phyloP scores from a whole-genome alignment of 2,329 filamentous ascomycete species.

The Hansfordia pulvinata region DNA sequence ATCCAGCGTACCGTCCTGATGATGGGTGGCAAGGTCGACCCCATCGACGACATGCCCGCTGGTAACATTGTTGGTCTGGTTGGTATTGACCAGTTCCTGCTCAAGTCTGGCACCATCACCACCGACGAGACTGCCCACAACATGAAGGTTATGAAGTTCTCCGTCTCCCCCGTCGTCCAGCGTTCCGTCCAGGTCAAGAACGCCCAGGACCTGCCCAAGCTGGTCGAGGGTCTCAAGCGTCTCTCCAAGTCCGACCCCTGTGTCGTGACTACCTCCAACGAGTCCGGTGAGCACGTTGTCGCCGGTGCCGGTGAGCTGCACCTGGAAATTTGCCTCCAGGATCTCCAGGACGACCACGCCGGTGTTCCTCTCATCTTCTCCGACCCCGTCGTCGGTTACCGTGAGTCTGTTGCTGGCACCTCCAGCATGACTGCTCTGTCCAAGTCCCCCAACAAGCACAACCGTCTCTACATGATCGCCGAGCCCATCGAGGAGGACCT shows the following conservation, averaged over 20 bases:
- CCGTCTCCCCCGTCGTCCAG: slow-evolving; percentile 77
- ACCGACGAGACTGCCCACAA: slow-evolving; percentile 70
- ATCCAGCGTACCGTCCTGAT: slow-evolving; percentile 99
- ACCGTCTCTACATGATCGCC: slow-evolving; percentile 95
- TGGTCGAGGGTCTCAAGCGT: slow-evolving; percentile 99
- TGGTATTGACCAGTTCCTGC: slow-evolving; percentile 99
- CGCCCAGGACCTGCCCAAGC: slow-evolving; percentile 97
- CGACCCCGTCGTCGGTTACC: slow-evolving; percentile 96
- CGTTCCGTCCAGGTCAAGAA: slow-evolving; percentile 99
- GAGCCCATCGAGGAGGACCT: slow-evolving; percentile 89
- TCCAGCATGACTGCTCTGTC: slow-evolving; percentile 95
- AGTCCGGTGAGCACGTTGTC: slow-evolving; percentile 97
- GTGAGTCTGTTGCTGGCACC: slow-evolving; percentile 77
- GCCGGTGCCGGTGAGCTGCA: slow-evolving; percentile 99
- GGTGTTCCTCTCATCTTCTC: slow-evolving; percentile 96
- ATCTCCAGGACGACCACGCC: slow-evolving; percentile 98
- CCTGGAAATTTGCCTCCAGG: slow-evolving; percentile 99
- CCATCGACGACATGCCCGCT: slow-evolving; percentile 96
- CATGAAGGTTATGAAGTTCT: slow-evolving; percentile 2
- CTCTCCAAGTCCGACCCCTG: slow-evolving; percentile 99
- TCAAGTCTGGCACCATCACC: slow-evolving; percentile 99
- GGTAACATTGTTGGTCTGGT: slow-evolving; percentile 99
- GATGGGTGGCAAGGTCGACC: slow-evolving; percentile 99
- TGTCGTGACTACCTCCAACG: slow-evolving; percentile 77
- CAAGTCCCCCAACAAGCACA: slow-evolving; percentile 99